Conservation (phyloP, 495 filamentous ascomycete genomes). For the Hapsidospora chrysogenum region DNA sequence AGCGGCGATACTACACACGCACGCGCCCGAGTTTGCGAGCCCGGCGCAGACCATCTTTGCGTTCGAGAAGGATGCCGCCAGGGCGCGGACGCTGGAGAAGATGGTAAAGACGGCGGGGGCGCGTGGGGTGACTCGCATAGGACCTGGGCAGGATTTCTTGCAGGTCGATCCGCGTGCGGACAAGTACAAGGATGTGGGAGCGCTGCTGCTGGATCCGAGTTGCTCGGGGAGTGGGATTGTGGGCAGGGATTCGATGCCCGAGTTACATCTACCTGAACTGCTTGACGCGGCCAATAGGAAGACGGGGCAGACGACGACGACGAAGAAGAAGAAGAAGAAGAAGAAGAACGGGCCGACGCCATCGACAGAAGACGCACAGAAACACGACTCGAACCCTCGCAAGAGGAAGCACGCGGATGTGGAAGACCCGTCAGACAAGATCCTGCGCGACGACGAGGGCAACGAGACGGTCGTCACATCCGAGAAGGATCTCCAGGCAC, state of each 20-base stretch:
- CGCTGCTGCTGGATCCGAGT: constrained; percentile 75
- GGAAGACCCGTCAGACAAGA: constrained; percentile 12
- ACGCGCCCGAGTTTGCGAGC: constrained; percentile 6
- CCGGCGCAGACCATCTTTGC: constrained; percentile 35
- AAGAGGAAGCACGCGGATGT: constrained; percentile 20
- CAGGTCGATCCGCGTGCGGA: constrained; percentile 40
- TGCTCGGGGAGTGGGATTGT: constrained; percentile 93
- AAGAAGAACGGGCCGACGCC: no score
- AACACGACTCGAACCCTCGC: no score
- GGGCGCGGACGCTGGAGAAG: constrained; percentile 57
- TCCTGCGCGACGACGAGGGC: constrained; percentile 32
- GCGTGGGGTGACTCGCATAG: constrained; percentile 41
- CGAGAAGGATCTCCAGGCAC: constrained; percentile 26
- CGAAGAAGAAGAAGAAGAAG: constrained; percentile 29
- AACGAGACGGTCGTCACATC: constrained; percentile 21
- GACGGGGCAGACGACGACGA: constrained; percentile 5
- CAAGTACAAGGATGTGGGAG: constrained; percentile 42
- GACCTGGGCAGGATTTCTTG: constrained; percentile 64
- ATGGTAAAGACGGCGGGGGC: constrained; percentile 71
- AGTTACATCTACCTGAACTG: constrained; percentile 34
- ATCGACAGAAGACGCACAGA: no score
- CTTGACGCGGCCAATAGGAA: constrained; percentile 14
- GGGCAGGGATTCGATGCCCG: constrained; percentile 59
- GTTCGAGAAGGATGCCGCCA: constrained; percentile 48
- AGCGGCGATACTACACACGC: constrained; percentile 46